Conservation (phyloP, 1,139 yeast genomes). For the Candida sp. region DNA sequence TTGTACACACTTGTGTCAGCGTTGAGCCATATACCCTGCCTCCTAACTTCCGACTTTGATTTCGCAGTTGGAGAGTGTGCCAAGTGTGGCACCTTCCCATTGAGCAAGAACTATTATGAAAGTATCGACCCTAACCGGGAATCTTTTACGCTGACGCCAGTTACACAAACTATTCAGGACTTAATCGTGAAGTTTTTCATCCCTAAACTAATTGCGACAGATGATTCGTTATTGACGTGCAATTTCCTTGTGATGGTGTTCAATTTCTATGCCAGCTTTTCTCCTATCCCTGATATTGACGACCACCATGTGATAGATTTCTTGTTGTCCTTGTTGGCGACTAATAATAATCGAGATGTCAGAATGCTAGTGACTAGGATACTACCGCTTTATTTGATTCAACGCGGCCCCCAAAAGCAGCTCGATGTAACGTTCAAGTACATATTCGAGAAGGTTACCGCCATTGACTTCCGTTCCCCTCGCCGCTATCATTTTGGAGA, state of each 20-base stretch:
- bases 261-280: conserved; percentile 51
- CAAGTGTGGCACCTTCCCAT: conserved; percentile 39
- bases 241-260: conserved; percentile 49
- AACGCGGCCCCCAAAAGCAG: conserved; percentile 29
- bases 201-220: conserved; percentile 1
- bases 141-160: conserved; percentile 22
- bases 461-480: conserved; percentile 35
- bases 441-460: conserved; percentile 37
- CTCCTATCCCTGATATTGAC: conserved; percentile 16
- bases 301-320: conserved; percentile 26
- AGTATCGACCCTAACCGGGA: conserved; percentile 26
- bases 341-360: conserved; percentile 50
- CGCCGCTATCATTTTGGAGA: conserved; percentile 54
- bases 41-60: conserved; percentile 36
- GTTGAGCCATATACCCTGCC: conserved; percentile 48
- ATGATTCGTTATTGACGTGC: conserved; percentile 34
- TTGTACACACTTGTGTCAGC: conserved; percentile 39
- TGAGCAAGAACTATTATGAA: conserved; percentile 25
- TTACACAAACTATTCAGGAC: conserved; percentile 23
- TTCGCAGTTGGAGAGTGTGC: conserved; percentile 35
- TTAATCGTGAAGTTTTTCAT: conserved; percentile 23
- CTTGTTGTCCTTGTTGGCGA: conserved; percentile 23
- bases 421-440: conserved; percentile 37
- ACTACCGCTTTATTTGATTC: conserved; percentile 47
- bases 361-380: conserved; percentile 53